A percentile compares a stretch with the other conserved stretches of the same genome.
Evolutionary conservation across 768 basidiomycete genomes (phyloP).

Genomic region (Leccinum fibrillosum): DNA sequence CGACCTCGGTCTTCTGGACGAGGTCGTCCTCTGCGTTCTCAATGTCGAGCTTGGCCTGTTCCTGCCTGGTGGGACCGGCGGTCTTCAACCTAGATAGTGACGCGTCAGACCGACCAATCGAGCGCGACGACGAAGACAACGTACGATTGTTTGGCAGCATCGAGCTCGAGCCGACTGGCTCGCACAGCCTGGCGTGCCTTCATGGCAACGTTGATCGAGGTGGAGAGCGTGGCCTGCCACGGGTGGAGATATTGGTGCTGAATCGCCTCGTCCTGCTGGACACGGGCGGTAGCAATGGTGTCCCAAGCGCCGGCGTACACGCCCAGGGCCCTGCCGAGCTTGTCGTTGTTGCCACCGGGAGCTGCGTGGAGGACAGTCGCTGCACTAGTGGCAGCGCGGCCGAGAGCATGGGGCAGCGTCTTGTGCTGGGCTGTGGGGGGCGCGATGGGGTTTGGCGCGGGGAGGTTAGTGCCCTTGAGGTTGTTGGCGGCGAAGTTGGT

Average conservation of each 20-base stretch:
- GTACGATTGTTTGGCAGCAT: constrained; percentile 85
- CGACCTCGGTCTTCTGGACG: constrained; percentile 96
- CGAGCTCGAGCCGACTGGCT: constrained; percentile 79
- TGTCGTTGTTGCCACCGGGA: constrained; percentile 52
- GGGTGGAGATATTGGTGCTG: constrained; percentile 66
- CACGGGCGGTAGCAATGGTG: constrained; percentile 72
- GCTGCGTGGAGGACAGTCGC: constrained; percentile 44
- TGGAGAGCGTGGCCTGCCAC: constrained; percentile 85
- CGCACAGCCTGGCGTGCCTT: constrained; percentile 86
- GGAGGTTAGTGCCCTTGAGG: constrained; percentile 85
- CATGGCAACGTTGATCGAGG: constrained; percentile 84
- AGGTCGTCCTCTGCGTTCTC: constrained; percentile 95
- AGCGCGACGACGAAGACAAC: constrained; percentile 23
- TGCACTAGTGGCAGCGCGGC: constrained; percentile 71
- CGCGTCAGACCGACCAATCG: not conserved
- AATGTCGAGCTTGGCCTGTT: constrained; percentile 88
- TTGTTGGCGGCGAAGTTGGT: constrained; percentile 85
- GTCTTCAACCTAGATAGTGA: constrained; percentile 63
- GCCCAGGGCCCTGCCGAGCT: constrained; percentile 74
- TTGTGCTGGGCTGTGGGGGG: constrained; percentile 73
- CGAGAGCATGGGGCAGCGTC: constrained; percentile 93
- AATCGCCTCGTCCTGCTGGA: constrained; percentile 77
- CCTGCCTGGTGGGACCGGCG: constrained; percentile 72
- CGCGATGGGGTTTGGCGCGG: constrained; percentile 58
- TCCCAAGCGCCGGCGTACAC: constrained; percentile 83